Percentiles rank a stretch among this genome's conserved stretches.
Evolutionary conservation across 2,329 filamentous ascomycete genomes (phyloP).

Genomic region (Huntiella savannae): DNA sequence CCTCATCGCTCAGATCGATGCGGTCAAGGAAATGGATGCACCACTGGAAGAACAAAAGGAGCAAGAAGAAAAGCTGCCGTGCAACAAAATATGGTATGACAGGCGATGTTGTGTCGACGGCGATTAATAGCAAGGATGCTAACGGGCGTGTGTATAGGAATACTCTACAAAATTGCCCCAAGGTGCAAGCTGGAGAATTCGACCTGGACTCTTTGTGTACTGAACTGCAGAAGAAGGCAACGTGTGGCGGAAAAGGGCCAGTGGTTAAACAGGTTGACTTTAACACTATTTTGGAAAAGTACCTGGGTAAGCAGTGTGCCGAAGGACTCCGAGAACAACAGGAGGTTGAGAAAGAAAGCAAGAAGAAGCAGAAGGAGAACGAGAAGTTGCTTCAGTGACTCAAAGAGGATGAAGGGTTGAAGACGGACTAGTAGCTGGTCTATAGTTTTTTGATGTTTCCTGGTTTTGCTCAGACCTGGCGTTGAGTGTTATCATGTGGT

Average conservation of each 20-base stretch:
- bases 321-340: slow-evolving; percentile 2
- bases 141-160: slow-evolving; percentile 36
- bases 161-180: slow-evolving; percentile 68
- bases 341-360: background rate
- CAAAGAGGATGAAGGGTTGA: too few relatives aligned
- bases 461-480: too few relatives aligned
- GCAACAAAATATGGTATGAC: slow-evolving; percentile 10
- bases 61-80: slow-evolving; percentile 1
- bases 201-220: slow-evolving; percentile 86
- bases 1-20: slow-evolving; percentile 8
- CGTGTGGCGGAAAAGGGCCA: slow-evolving; percentile 78
- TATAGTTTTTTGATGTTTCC: too few relatives aligned
- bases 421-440: too few relatives aligned
- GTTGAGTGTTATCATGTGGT: too few relatives aligned
- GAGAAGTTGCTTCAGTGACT: too few relatives aligned
- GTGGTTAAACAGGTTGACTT: slow-evolving; percentile 83
- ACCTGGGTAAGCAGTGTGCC: slow-evolving; percentile 27
- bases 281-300: slow-evolving; percentile 53
- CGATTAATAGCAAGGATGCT: background rate
- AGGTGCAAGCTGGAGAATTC: slow-evolving; percentile 76
- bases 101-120: background rate
- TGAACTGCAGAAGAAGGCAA: slow-evolving; percentile 86
- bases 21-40: slow-evolving; percentile 37
- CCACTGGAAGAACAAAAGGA: slow-evolving; percentile 41
- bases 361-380: background rate